Evolutionary conservation across 2,329 filamentous ascomycete species (phyloP).

Genomic region (Neopestalotiopsis sp.): DNA sequence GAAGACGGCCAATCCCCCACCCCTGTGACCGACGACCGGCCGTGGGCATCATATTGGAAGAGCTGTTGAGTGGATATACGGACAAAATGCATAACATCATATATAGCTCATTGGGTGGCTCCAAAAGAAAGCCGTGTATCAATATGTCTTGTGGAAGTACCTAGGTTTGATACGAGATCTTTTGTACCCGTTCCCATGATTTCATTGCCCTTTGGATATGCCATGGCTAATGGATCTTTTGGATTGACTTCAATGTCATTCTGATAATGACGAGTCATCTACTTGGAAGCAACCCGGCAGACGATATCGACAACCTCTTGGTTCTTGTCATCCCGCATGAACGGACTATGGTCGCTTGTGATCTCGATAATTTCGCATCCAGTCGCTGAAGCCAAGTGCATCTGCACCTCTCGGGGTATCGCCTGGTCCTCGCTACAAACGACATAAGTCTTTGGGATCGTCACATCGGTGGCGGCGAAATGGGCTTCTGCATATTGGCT

Average conservation of each 20-base stretch:
- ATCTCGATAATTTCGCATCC: conserved; percentile 26
- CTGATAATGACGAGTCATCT: no score
- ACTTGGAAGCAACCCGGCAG: conserved; percentile 5
- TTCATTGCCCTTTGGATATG: no score
- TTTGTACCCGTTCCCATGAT: no score
- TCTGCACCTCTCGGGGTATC: conserved; percentile 28
- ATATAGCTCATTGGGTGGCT: no score
- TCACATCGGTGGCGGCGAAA: conserved; percentile 30
- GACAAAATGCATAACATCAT: no score
- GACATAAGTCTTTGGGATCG: conserved; percentile 33
- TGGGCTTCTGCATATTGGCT: conserved; percentile 24
- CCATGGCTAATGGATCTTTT: no score
- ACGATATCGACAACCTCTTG: conserved; percentile 3
- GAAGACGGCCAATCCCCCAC: background rate
- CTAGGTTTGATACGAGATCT: no score
- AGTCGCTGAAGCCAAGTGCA: conserved; percentile 27
- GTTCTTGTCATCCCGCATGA: conserved; percentile 23
- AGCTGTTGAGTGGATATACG: no score
- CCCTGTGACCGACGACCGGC: background rate
- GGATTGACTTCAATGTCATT: no score
- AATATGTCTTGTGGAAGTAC: no score
- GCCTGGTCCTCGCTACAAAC: conserved; percentile 30
- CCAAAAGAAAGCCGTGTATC: no score
- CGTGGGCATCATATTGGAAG: no score
- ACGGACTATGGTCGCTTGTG: conserved; percentile 29